phyloP scores from a whole-genome alignment of 2,329 filamentous ascomycete species.

The Fusarium torulosum region DNA sequence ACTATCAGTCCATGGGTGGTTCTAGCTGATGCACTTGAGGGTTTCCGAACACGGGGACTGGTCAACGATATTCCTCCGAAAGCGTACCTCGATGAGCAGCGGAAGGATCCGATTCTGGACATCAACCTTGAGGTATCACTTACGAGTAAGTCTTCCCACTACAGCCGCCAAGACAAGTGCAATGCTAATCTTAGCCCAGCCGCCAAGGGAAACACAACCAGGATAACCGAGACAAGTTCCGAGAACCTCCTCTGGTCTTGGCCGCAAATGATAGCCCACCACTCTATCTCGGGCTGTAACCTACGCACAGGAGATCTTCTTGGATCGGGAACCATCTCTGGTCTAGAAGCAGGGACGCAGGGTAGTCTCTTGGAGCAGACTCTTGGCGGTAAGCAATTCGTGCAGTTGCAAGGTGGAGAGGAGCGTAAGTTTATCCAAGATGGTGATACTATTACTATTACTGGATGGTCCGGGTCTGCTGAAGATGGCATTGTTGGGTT shows the following conservation, averaged over 20 bases:
- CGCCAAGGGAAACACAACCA: conserved; percentile 47
- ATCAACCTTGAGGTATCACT: conserved; percentile 57
- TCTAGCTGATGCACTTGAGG: conserved; percentile 67
- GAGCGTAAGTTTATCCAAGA: conserved; percentile 79
- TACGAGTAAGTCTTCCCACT: conserved; percentile 50
- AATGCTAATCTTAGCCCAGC: conserved; percentile 42
- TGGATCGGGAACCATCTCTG: conserved; percentile 81
- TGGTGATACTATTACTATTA: conserved; percentile 68
- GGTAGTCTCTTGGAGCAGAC: conserved; percentile 81
- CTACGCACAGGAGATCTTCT: conserved; percentile 80
- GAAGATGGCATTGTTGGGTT: conserved; percentile 38
- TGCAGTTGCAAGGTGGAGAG: conserved; percentile 73
- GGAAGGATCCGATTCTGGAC: conserved; percentile 53
- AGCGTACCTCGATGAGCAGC: conserved; percentile 68
- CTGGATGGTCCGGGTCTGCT: conserved; percentile 28
- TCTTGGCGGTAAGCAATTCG: conserved; percentile 73
- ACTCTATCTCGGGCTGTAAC: conserved; percentile 81
- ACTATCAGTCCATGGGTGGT: conserved; percentile 73
- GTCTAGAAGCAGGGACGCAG: conserved; percentile 71
- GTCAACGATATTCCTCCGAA: conserved; percentile 51
- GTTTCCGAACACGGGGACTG: conserved; percentile 41
- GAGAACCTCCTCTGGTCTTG: conserved; percentile 79
- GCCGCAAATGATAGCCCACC: conserved; percentile 86
- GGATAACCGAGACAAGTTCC: conserved; percentile 52
- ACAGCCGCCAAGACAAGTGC: rapidly evolving